Evolutionary conservation across 2,329 filamentous ascomycete genomes (phyloP).

Genomic region (Arthrobotrys megalospora): DNA sequence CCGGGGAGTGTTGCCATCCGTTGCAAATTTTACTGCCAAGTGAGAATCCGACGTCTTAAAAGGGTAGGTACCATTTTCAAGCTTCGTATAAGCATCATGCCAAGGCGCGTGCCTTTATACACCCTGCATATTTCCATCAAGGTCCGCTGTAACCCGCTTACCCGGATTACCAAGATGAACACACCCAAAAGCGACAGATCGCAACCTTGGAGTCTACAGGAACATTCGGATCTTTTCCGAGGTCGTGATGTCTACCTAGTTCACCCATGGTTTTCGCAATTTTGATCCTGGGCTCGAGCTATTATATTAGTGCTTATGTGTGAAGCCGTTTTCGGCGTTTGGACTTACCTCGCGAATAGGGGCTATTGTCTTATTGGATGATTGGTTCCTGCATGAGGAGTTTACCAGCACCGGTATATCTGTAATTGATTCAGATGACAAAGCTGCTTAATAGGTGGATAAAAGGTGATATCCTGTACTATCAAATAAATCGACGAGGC

Average conservation of each 20-base stretch:
- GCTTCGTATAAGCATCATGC: conserved; percentile 18
- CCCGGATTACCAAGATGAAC: neutral
- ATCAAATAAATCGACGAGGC: neutral
- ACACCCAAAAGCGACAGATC: neutral
- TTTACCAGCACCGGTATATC: neutral
- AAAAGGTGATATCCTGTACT: neutral
- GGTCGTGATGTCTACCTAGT: conserved; percentile 1
- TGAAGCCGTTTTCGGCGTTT: neutral
- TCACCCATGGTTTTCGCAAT: conserved; percentile 19
- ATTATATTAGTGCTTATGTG: neutral
- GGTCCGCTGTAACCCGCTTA: neutral
- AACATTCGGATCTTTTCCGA: conserved; percentile 10
- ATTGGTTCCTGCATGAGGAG: neutral
- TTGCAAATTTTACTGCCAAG: conserved; percentile 8
- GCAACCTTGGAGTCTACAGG: neutral
- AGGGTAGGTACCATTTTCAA: conserved; percentile 1
- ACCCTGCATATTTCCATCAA: conserved; percentile 5
- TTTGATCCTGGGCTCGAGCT: neutral
- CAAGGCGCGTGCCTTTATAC: conserved; percentile 14
- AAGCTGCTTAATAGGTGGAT: neutral
- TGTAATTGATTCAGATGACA: neutral
- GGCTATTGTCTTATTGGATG: neutral
- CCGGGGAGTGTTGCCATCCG: neutral
- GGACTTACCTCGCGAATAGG: neutral
- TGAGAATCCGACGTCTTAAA: conserved; percentile 4